These are phyloP conservation scores for Fusarium ramigenum DNA, from an alignment of 2,329 filamentous ascomycete genomes.

Conservation along the genomic window DNA sequence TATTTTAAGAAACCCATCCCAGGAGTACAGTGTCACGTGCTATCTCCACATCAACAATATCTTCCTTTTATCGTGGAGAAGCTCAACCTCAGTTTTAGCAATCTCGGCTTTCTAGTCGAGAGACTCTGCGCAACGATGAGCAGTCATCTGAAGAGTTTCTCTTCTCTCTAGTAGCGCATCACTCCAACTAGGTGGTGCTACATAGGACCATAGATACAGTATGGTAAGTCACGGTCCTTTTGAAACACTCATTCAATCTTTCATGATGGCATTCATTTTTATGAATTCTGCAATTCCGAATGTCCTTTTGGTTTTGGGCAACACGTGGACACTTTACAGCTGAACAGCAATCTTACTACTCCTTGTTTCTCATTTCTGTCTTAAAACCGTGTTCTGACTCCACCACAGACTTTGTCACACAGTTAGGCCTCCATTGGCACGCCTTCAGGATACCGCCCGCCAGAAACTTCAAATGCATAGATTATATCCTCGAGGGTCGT, in stretches of 20 bases:
- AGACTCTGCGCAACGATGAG: neutral
- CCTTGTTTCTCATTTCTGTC: neutral
- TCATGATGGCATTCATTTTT: conserved; percentile 52
- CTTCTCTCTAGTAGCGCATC: neutral
- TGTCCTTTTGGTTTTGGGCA: conserved; percentile 36
- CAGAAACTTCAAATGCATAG: conserved; percentile 57
- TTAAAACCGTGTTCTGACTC: conserved; percentile 18
- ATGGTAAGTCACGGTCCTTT: conserved; percentile 25
- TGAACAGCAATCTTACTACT: conserved; percentile 25
- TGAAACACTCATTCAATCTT: neutral
- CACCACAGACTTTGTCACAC: neutral
- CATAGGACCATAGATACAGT: neutral
- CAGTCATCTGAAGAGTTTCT: neutral
- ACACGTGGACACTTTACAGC: conserved; percentile 48
- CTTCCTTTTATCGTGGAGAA: conserved; percentile 11
- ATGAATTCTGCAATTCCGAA: conserved; percentile 63
- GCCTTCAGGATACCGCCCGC: conserved; percentile 58
- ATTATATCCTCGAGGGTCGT: conserved; percentile 59
- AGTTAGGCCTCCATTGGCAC: conserved; percentile 50
- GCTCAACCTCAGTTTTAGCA: neutral
- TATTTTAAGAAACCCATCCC: neutral
- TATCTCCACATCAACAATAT: conserved; percentile 10
- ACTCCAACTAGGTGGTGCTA: neutral
- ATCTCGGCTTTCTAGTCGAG: neutral
- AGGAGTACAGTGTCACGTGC: conserved; percentile 19